Base-by-base conservation (phyloP, 2,329 filamentous ascomycete species). In the Tothia fuscella region DNA sequence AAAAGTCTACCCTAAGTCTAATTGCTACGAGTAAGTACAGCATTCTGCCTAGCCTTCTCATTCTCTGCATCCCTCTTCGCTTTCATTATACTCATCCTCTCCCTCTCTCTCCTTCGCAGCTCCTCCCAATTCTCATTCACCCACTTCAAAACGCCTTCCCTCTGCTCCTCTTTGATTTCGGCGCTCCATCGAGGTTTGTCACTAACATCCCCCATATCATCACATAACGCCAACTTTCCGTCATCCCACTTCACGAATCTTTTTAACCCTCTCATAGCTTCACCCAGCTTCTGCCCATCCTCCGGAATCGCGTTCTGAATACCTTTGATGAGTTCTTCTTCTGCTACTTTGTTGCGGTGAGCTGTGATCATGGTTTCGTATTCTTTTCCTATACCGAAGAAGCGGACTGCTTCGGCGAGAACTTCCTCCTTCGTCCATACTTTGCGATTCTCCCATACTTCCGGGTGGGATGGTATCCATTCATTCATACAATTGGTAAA, bases 401-500 rank as follows among this genome's bases (percentile, higher is more conserved):
- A 21, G 3, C 13, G 24, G 2, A 44, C 17, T 5, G 42, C 42
- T 38, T 74, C 66, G 0, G 66, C 50, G 0, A 69, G 66, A 2
- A 80, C 62, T 4, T 63, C 40, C 5, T 68, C 58, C 17, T 77
- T 50, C 4, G 49, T 54, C 45, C 50, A 51, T 3, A 24, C 7
- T 24, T 41, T 39, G 10, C 46, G 47, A n/a, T 17, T 25, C 17
- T 47, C 38, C 1, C 51, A 37, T 42, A 64, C 67, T 1, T 58
- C 57, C 1, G 65, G 61, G 44, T 72, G 71, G 2, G 51, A 52
- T 0, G 77, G 75, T n/a, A 81, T 57, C 47, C 74, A 86, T 4
- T 78, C 72, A 1, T 78, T 65, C 4, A 79, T 55, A 70, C 80
- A 88, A 5, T 56, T 54, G 2, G 63, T 61, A 53, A 76, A 86